Evolutionary conservation across 768 basidiomycete species (phyloP).

Genomic region (Tremella mesenterica): DNA sequence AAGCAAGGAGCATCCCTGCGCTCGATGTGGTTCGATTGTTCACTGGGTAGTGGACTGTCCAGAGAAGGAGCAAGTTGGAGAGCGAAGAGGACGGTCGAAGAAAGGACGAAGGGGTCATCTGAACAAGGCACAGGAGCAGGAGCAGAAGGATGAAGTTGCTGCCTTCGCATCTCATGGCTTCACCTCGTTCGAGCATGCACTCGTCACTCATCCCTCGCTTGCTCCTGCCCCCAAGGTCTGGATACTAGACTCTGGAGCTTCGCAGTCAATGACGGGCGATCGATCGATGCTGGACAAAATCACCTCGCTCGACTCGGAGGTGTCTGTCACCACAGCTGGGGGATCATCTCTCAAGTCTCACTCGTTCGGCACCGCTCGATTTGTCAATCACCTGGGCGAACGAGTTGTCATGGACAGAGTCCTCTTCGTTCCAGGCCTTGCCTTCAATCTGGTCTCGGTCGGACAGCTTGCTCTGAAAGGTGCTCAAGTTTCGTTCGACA

Average conservation of each 20-base stretch:
- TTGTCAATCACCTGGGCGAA: not conserved
- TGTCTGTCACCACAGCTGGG: conserved; percentile 1
- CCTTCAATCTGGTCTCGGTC: conserved; percentile 6
- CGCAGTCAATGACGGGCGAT: conserved; percentile 1
- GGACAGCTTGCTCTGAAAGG: not conserved
- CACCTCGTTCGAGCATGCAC: conserved; percentile 3
- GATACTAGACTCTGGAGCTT: conserved; percentile 5
- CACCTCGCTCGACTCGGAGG: not conserved
- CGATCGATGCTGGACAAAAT: not conserved
- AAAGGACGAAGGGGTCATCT: not conserved
- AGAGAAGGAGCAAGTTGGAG: not conserved
- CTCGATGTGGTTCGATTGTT: conserved; percentile 2
- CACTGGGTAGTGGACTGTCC: conserved; percentile 6
- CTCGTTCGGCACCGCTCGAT: not conserved
- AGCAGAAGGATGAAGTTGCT: not conserved
- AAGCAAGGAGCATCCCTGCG: conserved; percentile 6
- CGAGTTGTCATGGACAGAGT: not conserved
- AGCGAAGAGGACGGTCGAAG: not conserved
- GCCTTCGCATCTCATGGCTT: not conserved
- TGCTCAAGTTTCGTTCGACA: conserved; percentile 3
- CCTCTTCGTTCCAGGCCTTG: conserved; percentile 2
- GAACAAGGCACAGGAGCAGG: not conserved
- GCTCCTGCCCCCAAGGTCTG: not conserved
- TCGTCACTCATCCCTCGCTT: not conserved
- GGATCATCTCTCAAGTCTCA: not conserved